These are phyloP conservation scores for Pseudogymnoascus sp. DNA, from an alignment of 2,329 filamentous ascomycete species.

Conservation along the genomic window DNA sequence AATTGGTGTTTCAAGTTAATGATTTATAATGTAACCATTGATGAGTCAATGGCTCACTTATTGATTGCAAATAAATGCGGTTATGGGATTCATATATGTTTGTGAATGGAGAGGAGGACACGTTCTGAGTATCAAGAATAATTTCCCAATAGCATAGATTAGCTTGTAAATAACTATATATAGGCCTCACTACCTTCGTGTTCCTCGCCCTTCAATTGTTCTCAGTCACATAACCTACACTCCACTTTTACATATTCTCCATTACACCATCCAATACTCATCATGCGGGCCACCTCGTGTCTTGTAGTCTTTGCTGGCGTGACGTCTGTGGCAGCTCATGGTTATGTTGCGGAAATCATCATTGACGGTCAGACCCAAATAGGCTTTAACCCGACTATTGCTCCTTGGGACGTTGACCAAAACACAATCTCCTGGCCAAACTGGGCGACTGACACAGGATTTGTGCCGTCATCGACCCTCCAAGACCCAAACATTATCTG, in stretches of 20 bases:
- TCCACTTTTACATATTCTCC: not conserved
- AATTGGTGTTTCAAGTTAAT: too few species aligned
- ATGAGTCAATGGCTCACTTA: too few species aligned
- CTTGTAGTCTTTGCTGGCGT: conserved; percentile 23
- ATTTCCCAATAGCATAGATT: too few species aligned
- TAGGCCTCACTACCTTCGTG: too few species aligned
- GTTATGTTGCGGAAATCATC: conserved; percentile 35
- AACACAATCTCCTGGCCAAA: conserved; percentile 48
- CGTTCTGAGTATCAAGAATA: too few species aligned
- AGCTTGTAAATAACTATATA: too few species aligned
- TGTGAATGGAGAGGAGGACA: too few species aligned
- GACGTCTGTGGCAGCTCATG: conserved; percentile 37
- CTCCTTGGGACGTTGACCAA: conserved; percentile 23
- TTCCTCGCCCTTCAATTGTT: too few species aligned
- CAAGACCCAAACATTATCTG: conserved; percentile 48
- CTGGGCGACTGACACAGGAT: conserved; percentile 43
- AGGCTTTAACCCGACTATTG: not conserved
- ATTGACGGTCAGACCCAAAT: conserved; percentile 38
- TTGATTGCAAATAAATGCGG: too few species aligned
- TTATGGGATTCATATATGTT: too few species aligned
- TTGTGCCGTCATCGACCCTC: conserved; percentile 41
- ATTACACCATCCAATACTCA: not conserved
- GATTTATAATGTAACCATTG: too few species aligned
- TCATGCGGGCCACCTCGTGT: not conserved
- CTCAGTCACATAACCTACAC: not conserved